Percentiles rank a stretch among this genome's conserved stretches.
phyloP scores from a whole-genome alignment of 1,284 basidiomycete species.

The Uromyces viciae-fabae region DNA sequence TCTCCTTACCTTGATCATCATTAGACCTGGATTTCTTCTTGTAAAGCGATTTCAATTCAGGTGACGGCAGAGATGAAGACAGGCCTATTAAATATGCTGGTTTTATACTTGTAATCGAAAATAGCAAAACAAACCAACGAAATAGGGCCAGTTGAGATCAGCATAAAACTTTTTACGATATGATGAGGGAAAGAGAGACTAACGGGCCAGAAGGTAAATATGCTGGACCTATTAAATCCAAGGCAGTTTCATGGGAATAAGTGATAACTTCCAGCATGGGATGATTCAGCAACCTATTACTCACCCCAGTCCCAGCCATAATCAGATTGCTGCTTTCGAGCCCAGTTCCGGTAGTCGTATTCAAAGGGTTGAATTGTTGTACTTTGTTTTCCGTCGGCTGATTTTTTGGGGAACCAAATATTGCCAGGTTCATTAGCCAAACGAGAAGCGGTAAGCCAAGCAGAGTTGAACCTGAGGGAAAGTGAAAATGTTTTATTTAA shows the following conservation, averaged over 20 bases:
- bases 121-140: too few relatives aligned
- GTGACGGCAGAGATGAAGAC: neutral
- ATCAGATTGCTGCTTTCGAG: constrained; percentile 51
- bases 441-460: neutral
- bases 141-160: too few relatives aligned
- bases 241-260: neutral
- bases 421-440: constrained; percentile 34
- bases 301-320: constrained; percentile 53
- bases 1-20: neutral
- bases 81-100: constrained; percentile 39
- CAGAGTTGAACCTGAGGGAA: constrained; percentile 20
- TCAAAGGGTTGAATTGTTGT: constrained; percentile 46
- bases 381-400: neutral
- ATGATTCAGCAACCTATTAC: neutral
- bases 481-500: neutral
- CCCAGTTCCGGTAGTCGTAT: constrained; percentile 50
- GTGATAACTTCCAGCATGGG: too few relatives aligned
- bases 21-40: neutral
- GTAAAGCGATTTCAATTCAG: neutral
- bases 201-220: constrained; percentile 38
- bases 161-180: neutral
- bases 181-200: neutral
- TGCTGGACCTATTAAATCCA: constrained; percentile 25
- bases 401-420: constrained; percentile 23
- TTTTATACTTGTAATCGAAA: too few relatives aligned